A percentile compares a stretch with the other conserved stretches of the same genome.
Conservation (phyloP, 129 eudicot genomes). For the Oenanthe sinensis region DNA sequence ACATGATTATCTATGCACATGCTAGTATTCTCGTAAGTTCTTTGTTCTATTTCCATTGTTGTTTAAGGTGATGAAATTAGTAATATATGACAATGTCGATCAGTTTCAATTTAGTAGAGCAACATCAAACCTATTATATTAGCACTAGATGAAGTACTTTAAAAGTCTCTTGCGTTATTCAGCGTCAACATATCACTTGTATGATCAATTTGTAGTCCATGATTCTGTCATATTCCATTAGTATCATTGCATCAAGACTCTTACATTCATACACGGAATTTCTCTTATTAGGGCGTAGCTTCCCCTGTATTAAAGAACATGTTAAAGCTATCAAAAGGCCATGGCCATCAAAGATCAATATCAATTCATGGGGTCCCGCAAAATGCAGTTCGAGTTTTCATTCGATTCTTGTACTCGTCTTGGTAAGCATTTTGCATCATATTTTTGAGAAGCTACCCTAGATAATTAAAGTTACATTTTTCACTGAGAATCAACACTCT, state of each 20-base stretch:
- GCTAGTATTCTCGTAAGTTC: constrained; percentile 46
- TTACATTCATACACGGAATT: constrained; percentile 8
- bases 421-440: constrained; percentile 39
- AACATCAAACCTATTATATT: background rate
- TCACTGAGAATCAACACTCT: background rate
- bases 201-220: background rate
- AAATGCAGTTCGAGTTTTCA: constrained; percentile 78
- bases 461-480: background rate
- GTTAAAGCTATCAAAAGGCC: constrained; percentile 39
- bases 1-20: constrained; percentile 19
- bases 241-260: background rate
- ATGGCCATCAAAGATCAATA: constrained; percentile 28
- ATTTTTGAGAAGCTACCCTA: background rate
- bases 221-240: background rate
- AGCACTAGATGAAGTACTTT: background rate
- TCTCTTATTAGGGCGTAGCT: constrained; percentile 50
- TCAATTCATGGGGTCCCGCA: constrained; percentile 64
- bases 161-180: background rate
- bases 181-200: background rate
- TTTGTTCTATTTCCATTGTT: background rate
- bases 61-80: background rate
- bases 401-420: constrained; percentile 81
- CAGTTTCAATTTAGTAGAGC: background rate
- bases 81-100: background rate
- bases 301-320: constrained; percentile 72